Percentiles rank a stretch among this genome's conserved stretches.
Evolutionary conservation across 768 basidiomycete genomes (phyloP).

Genomic region (Rickenella mellea): DNA sequence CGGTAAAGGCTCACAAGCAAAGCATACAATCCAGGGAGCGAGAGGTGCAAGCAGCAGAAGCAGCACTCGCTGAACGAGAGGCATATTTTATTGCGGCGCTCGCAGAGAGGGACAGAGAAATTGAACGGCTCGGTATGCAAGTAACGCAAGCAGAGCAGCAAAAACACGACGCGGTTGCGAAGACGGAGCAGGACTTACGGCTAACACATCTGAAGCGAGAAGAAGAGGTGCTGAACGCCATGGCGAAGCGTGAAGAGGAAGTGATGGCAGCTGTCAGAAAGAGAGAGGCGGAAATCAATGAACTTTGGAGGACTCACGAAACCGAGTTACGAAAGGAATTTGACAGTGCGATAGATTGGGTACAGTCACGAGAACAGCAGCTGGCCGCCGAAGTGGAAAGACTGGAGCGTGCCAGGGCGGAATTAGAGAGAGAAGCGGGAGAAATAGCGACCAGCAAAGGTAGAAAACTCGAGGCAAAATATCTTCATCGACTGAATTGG

Average conservation of each 20-base stretch:
- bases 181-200: constrained; percentile 63
- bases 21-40: constrained; percentile 50
- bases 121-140: constrained; percentile 33
- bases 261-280: constrained; percentile 57
- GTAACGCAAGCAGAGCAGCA: constrained; percentile 25
- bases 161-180: constrained; percentile 47
- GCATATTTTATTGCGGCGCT: constrained; percentile 35
- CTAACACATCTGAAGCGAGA: constrained; percentile 57
- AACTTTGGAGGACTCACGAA: constrained; percentile 49
- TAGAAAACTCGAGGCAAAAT: neutral
- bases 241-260: constrained; percentile 59
- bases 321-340: constrained; percentile 39
- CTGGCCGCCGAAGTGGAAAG: constrained; percentile 40
- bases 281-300: constrained; percentile 53
- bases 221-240: constrained; percentile 57
- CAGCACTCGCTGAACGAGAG: constrained; percentile 46
- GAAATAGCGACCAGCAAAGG: neutral
- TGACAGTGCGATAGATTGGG: constrained; percentile 33
- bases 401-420: constrained; percentile 29
- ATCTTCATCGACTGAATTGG: neutral
- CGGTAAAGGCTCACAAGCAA: constrained; percentile 55
- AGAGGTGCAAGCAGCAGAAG: constrained; percentile 51
- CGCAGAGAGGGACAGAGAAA: constrained; percentile 51
- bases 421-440: constrained; percentile 4
- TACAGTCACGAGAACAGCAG: constrained; percentile 42